Percentiles rank a stretch among this genome's conserved stretches.
phyloP scores from a whole-genome alignment of 208 protist genomes.

The Kentomonas sorsogonicus region DNA sequence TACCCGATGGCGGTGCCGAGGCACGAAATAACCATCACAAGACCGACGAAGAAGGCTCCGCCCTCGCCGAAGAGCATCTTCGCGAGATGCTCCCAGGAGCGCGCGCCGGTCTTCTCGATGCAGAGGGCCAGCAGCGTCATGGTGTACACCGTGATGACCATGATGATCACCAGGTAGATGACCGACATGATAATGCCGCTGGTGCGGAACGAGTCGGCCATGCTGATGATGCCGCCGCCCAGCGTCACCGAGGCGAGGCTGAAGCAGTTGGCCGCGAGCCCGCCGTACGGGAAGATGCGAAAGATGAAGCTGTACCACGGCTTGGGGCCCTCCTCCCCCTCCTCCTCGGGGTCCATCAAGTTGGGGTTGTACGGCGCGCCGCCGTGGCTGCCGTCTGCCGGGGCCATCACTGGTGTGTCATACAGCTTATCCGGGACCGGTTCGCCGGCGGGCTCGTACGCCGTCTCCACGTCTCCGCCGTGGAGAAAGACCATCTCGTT shows the following conservation, averaged over 20 bases:
- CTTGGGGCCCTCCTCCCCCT: too few species aligned
- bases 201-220: slow-evolving; percentile 46
- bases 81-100: slow-evolving; percentile 52
- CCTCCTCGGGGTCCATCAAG: too few species aligned
- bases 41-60: slow-evolving; percentile 63
- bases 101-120: slow-evolving; percentile 46
- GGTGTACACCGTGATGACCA: slow-evolving; percentile 45
- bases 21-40: slow-evolving; percentile 53
- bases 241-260: slow-evolving; percentile 57
- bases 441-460: too few species aligned
- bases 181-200: slow-evolving; percentile 50
- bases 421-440: too few species aligned
- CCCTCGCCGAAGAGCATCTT: slow-evolving; percentile 34
- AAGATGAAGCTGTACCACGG: too few species aligned
- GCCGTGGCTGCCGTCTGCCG: too few species aligned
- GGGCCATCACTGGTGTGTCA: too few species aligned
- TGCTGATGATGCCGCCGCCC: slow-evolving; percentile 49
- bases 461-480: too few species aligned
- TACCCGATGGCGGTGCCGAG: slow-evolving; percentile 71
- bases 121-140: slow-evolving; percentile 44
- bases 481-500: too few species aligned
- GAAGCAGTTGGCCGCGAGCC: slow-evolving; percentile 45
- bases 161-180: slow-evolving; percentile 54
- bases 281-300: slow-evolving; percentile 39
- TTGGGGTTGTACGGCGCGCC: too few species aligned